Conservation (phyloP, 2,329 filamentous ascomycete species). For the Sodiomyces alkalinus region DNA sequence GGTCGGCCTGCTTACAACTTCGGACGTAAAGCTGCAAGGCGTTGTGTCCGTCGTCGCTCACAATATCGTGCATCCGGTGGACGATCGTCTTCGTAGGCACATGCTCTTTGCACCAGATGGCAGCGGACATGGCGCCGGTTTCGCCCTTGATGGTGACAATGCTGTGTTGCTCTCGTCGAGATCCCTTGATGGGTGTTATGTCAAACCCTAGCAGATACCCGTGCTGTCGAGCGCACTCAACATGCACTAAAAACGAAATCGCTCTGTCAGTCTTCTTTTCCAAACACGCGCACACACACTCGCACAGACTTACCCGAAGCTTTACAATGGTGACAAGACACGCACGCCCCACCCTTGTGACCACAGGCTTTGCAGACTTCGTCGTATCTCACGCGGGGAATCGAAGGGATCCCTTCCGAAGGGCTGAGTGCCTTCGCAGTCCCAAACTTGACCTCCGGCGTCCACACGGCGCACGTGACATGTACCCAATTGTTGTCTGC, state of each 20-base stretch:
- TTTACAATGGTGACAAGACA: slow-evolving; percentile 65
- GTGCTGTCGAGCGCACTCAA: slow-evolving; percentile 76
- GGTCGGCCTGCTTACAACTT: slow-evolving; percentile 89
- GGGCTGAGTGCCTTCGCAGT: slow-evolving; percentile 69
- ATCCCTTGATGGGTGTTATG: slow-evolving; percentile 76
- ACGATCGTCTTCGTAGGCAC: slow-evolving; percentile 53
- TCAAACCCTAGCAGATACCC: slow-evolving; percentile 83
- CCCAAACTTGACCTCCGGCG: slow-evolving; percentile 83
- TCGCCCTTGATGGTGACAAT: slow-evolving; percentile 72
- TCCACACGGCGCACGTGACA: slow-evolving; percentile 84
- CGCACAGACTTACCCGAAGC: slow-evolving; percentile 26
- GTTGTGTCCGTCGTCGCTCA: slow-evolving; percentile 56
- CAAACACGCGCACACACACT: no score
- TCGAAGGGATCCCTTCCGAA: slow-evolving; percentile 78
- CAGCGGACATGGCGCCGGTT: slow-evolving; percentile 68
- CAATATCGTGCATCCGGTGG: slow-evolving; percentile 64
- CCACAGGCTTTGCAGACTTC: slow-evolving; percentile 78
- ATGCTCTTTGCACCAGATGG: slow-evolving; percentile 87
- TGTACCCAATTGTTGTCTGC: slow-evolving; percentile 98
- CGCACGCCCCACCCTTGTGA: slow-evolving; percentile 58
- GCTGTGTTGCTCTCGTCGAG: slow-evolving; percentile 63
- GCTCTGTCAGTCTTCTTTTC: no score
- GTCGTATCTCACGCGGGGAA: slow-evolving; percentile 57
- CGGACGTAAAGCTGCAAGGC: slow-evolving; percentile 76
- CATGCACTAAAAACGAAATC: slow-evolving; percentile 55